These are phyloP conservation scores for Sporothrix globosa DNA, from an alignment of 2,329 filamentous ascomycete species.

Conservation along the genomic window DNA sequence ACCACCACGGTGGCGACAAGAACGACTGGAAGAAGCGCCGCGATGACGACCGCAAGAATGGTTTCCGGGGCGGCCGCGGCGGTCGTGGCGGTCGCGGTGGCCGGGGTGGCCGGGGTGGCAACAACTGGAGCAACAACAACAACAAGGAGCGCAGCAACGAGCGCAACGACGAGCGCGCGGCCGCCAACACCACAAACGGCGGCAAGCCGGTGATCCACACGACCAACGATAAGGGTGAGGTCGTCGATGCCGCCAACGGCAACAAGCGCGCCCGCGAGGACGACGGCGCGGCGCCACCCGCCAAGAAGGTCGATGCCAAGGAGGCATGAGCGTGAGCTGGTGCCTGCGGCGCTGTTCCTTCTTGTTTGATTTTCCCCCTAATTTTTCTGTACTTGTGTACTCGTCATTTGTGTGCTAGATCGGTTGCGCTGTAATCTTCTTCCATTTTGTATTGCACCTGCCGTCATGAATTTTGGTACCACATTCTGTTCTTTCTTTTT, in stretches of 20 bases:
- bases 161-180: constrained; percentile 42
- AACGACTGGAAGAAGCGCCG: constrained; percentile 68
- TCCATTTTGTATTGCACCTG: constrained; percentile 7
- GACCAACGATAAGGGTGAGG: constrained; percentile 45
- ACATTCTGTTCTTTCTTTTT: background rate
- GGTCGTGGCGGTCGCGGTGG: constrained; percentile 46
- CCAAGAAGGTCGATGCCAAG: constrained; percentile 67
- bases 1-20: constrained; percentile 46
- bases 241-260: constrained; percentile 44
- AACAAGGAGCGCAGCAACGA: constrained; percentile 38
- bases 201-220: constrained; percentile 52
- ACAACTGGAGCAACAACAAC: constrained; percentile 43
- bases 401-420: background rate
- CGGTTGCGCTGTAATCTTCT: background rate
- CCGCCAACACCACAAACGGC: constrained; percentile 28
- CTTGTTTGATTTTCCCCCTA: background rate
- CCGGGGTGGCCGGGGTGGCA: constrained; percentile 43
- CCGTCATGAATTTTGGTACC: background rate
- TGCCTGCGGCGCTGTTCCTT: background rate
- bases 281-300: constrained; percentile 49
- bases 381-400: constrained; percentile 9
- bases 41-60: constrained; percentile 63
- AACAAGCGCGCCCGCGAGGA: constrained; percentile 62
- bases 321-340: constrained; percentile 26
- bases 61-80: constrained; percentile 54